Evolutionary conservation across 2,329 filamentous ascomycete genomes (phyloP), one percentile per base, ranked within the genome.

Genomic region (Colletotrichum chrysophilum): DNA sequence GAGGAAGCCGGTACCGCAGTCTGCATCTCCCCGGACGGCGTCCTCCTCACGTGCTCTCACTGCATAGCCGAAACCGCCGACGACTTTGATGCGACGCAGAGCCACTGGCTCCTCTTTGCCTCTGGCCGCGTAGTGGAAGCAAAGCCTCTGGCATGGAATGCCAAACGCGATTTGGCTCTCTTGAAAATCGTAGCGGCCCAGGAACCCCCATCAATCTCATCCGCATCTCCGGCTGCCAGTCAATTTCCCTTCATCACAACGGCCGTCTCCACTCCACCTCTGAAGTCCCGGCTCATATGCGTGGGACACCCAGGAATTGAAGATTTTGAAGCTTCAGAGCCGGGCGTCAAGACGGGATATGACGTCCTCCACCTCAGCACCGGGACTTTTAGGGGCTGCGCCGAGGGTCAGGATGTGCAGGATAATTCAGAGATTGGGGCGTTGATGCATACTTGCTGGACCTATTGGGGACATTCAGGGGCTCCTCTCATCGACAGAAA

Each of bases 391-490:
- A 80, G 82, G 12, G 88, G 88, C 0, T 81, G 84, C 66, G 82
- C 81, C 2, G 69, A 77, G 12, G 84, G 77, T 5, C 84, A 84
- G 66, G 85, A 90, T 78, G 79, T 83, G 4, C 86, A 90, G 69
- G 87, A 91, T 75, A 90, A 90, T 76, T 84, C 83, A 3, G 87
- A 89, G 28, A 90, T 91, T 69, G 89, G 89, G 2, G 85, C 85
- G 1, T 77, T 91, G 77, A 88, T 85, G 84, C 89, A 91, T 79
- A 86, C 88, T 78, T 88, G 87, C 72, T 91, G 89, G 89, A 91
- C 89, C 3, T 91, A 90, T 79, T 90, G 89, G 89, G 89, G 89
- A 2, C 88, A 90, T 79, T 89, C 86, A 26, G 88, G 89, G 4
- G 89, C 88, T 7, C 88, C 87, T 2, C 79, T 91, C 18, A 76